Evolutionary conservation across 2,329 filamentous ascomycete species (phyloP).

Genomic region (Zymoseptoria tritici): DNA sequence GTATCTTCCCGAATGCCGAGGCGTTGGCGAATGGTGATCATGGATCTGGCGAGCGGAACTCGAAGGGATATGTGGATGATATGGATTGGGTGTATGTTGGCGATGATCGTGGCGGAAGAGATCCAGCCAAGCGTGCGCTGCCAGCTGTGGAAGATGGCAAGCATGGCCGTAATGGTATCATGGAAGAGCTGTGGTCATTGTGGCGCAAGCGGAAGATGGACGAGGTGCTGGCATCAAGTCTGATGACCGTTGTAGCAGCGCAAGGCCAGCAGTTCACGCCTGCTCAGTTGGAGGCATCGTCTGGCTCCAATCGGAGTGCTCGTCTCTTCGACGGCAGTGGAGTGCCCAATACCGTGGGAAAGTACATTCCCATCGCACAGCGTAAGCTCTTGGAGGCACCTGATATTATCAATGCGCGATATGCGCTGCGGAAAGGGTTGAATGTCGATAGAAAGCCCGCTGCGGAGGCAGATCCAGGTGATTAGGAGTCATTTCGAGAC

Average conservation of each 20-base stretch:
- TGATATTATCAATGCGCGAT: constrained; percentile 56
- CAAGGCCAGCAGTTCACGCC: constrained; percentile 26
- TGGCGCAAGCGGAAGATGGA: constrained; percentile 87
- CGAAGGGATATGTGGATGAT: constrained; percentile 44
- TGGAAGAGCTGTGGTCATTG: constrained; percentile 69
- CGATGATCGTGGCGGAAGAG: constrained; percentile 46
- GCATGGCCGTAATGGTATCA: constrained; percentile 57
- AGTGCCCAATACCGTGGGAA: constrained; percentile 46
- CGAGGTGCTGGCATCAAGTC: constrained; percentile 68
- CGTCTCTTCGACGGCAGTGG: constrained; percentile 55
- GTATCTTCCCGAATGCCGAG: constrained; percentile 62
- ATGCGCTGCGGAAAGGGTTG: constrained; percentile 45
- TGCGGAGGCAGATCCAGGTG: constrained; percentile 9
- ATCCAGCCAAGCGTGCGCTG: constrained; percentile 23
- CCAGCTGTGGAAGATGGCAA: constrained; percentile 47
- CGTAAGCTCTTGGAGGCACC: constrained; percentile 50
- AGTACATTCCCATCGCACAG: constrained; percentile 51
- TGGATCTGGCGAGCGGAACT: constrained; percentile 30
- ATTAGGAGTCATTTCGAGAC: constrained; percentile 6
- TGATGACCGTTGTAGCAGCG: constrained; percentile 57
- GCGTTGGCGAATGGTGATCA: constrained; percentile 33
- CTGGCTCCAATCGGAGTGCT: constrained; percentile 32
- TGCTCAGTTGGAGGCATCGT: background rate
- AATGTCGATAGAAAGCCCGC: constrained; percentile 1
- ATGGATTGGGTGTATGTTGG: constrained; percentile 74